These are phyloP conservation scores for Microdochium trichocladiopsis DNA, from an alignment of 2,329 filamentous ascomycete genomes.

Conservation along the genomic window DNA sequence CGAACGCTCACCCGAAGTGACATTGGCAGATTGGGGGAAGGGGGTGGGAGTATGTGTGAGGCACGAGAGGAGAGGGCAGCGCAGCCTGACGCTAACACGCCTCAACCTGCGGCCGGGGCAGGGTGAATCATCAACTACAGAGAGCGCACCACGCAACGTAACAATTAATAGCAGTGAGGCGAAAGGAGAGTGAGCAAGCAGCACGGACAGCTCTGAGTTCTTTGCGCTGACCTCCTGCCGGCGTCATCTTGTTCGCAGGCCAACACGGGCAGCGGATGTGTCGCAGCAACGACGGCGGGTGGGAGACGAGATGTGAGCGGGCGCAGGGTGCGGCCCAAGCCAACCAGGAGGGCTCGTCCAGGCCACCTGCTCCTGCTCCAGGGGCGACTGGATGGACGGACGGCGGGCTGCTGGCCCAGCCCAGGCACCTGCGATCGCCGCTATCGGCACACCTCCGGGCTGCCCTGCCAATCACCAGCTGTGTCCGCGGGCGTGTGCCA, in stretches of 20 bases:
- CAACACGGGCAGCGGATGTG: neutral
- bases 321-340: neutral
- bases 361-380: neutral
- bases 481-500: neutral
- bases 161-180: too few relatives aligned
- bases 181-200: too few relatives aligned
- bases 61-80: too few relatives aligned
- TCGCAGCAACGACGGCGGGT: neutral
- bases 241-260: neutral
- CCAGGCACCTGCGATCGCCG: neutral
- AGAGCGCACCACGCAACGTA: too few relatives aligned
- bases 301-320: neutral
- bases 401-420: neutral
- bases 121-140: too few relatives aligned
- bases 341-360: neutral
- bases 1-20: neutral
- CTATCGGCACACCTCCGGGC: neutral
- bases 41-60: too few relatives aligned
- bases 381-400: neutral
- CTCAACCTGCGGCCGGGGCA: too few relatives aligned
- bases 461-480: neutral
- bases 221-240: too few relatives aligned
- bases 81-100: too few relatives aligned
- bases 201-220: too few relatives aligned
- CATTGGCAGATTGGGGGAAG: neutral